A percentile compares a stretch with the other conserved stretches of the same genome.
Evolutionary conservation across 2,329 filamentous ascomycete genomes (phyloP).

Genomic region (Nemania sp.): DNA sequence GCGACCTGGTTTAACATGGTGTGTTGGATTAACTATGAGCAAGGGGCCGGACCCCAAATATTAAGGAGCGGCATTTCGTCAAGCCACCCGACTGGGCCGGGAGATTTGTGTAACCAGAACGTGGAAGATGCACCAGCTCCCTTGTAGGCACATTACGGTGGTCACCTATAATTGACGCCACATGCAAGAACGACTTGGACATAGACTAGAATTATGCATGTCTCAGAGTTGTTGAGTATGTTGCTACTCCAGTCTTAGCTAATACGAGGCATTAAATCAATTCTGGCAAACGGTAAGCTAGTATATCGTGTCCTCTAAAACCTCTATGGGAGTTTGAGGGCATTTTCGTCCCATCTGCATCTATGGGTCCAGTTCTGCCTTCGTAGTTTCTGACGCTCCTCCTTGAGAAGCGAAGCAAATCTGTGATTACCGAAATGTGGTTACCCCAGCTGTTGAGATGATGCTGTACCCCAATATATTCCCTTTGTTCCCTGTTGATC

Average conservation of each 20-base stretch:
- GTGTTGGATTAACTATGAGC: neutral
- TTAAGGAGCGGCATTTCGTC: conserved; percentile 40
- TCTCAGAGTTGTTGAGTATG: neutral
- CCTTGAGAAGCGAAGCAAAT: neutral
- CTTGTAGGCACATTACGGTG: neutral
- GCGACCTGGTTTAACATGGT: neutral
- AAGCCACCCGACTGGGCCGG: conserved; percentile 49
- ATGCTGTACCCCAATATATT: conserved; percentile 31
- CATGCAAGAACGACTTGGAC: neutral
- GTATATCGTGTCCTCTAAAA: conserved; percentile 44
- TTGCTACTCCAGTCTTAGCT: neutral
- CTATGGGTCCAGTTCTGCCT: conserved; percentile 38
- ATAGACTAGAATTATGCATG: neutral
- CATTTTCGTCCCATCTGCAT: conserved; percentile 46
- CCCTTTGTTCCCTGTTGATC: conserved; percentile 15
- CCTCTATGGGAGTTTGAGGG: conserved; percentile 48
- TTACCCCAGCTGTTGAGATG: conserved; percentile 17
- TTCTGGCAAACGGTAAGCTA: conserved; percentile 28
- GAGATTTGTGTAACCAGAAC: conserved; percentile 42
- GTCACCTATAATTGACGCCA: conserved; percentile 1
- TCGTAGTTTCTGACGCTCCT: neutral
- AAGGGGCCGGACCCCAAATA: conserved; percentile 33
- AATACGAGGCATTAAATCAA: conserved; percentile 32
- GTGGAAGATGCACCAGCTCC: conserved; percentile 25
- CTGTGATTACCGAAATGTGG: conserved; percentile 14